phyloP scores from a whole-genome alignment of 2,329 filamentous ascomycete genomes.

The Aspergillus sp. region DNA sequence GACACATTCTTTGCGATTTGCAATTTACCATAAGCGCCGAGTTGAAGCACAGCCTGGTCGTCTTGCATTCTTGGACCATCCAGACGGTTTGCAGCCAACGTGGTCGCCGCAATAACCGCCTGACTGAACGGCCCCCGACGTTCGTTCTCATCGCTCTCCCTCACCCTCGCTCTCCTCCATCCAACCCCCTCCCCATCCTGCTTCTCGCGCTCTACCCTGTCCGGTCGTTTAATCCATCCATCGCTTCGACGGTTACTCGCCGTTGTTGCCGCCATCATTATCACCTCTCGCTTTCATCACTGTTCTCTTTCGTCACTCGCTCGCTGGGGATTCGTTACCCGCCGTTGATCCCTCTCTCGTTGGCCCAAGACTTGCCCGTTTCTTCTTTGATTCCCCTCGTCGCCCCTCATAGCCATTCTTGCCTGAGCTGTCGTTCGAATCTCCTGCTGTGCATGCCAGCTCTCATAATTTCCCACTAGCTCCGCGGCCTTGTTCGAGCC shows the following conservation, averaged over 20 bases:
- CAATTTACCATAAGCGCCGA: conserved; percentile 1
- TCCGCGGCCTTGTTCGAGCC: conserved; percentile 10
- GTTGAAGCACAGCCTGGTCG: neutral
- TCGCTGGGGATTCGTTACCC: conserved; percentile 3
- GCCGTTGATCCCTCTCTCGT: conserved; percentile 3
- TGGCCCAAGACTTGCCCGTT: conserved; percentile 6
- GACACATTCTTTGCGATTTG: neutral
- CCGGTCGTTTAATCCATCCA: conserved; percentile 11
- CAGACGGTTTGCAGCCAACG: neutral
- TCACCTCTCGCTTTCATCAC: neutral
- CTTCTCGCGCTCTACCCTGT: neutral
- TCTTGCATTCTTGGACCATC: conserved; percentile 1
- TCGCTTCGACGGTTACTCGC: conserved; percentile 3
- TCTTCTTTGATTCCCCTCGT: conserved; percentile 7
- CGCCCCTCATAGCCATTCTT: conserved; percentile 5
- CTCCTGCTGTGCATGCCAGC: neutral
- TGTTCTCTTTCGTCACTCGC: conserved; percentile 5
- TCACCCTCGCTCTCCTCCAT: conserved; percentile 1
- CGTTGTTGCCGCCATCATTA: conserved; percentile 5
- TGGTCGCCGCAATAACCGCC: conserved; percentile 6
- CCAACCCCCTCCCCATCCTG: neutral
- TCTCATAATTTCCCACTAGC: neutral
- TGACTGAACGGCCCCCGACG: conserved; percentile 7
- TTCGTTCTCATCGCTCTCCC: conserved; percentile 1
- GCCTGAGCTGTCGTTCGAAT: conserved; percentile 1